Evolutionary conservation across 495 filamentous ascomycete species (phyloP).

Genomic region (Penicillium argentinense): DNA sequence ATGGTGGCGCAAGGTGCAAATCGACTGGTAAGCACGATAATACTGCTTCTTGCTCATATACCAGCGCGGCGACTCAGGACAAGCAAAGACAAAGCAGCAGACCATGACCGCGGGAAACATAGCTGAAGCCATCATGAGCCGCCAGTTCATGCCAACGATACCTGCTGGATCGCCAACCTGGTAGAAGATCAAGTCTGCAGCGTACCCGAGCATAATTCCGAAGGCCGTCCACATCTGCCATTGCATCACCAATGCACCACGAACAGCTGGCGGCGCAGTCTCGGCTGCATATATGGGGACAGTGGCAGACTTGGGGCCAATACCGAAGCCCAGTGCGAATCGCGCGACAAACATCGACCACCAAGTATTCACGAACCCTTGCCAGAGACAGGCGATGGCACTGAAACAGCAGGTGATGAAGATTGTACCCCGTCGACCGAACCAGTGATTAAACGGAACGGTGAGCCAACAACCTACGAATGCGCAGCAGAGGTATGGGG

Average conservation of each 20-base stretch:
- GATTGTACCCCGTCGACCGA: slow-evolving; percentile 81
- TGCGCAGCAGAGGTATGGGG: slow-evolving; percentile 77
- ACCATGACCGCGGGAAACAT: slow-evolving; percentile 73
- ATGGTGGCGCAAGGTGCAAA: slow-evolving; percentile 64
- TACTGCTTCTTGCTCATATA: slow-evolving; percentile 71
- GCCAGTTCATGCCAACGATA: slow-evolving; percentile 73
- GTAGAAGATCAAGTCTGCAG: slow-evolving; percentile 71
- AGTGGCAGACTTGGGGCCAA: slow-evolving; percentile 79
- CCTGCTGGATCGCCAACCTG: slow-evolving; percentile 52
- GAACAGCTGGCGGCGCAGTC: slow-evolving; percentile 66
- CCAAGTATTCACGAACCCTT: slow-evolving; percentile 73
- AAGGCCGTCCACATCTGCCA: slow-evolving; percentile 92
- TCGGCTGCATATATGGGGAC: slow-evolving; percentile 81
- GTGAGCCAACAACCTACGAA: slow-evolving; percentile 82
- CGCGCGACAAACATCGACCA: slow-evolving; percentile 72
- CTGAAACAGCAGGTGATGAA: slow-evolving; percentile 72
- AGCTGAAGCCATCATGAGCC: slow-evolving; percentile 80
- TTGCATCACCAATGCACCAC: slow-evolving; percentile 75
- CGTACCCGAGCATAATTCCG: slow-evolving; percentile 77
- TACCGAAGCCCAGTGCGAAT: slow-evolving; percentile 71
- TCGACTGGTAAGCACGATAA: slow-evolving; percentile 62
- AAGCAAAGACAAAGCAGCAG: slow-evolving; percentile 66
- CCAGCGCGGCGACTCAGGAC: slow-evolving; percentile 78
- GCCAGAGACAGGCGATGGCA: slow-evolving; percentile 72
- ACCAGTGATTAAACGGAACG: slow-evolving; percentile 72